Evolutionary conservation across 192 early-diverging fungal genomes (phyloP), one percentile per base, ranked within the genome.

Genomic region (Thoreauomyces humboldtii): DNA sequence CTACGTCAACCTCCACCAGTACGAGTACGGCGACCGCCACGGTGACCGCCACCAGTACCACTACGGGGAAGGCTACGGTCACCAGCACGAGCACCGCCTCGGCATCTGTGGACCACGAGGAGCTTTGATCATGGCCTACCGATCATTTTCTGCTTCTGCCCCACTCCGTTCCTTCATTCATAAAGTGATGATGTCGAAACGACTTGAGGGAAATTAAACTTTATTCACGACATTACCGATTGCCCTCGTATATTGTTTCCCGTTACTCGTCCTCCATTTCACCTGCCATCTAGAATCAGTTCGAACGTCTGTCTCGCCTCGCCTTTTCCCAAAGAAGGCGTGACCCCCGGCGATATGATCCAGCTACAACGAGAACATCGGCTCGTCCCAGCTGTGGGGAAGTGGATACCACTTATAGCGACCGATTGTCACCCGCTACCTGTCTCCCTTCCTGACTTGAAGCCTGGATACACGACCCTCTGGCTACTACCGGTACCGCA

Each of bases 1-100:
- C 56, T 14, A 38, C 74, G 15, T 50, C 72, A 9, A 41, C 38
- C 38, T 41, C 38, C 38, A 41, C 38, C 38, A 41, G 11, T 17
- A 41, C 38, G 38, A 41, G 11, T 9, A 41, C 11, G 11, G 17
- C 38, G 38, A 41, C 9, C 9, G 38, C 38, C 11, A 41, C 38
- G 9, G 17, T 41, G 11, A 9, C 38, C 9, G 38, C 38, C 17
- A 17, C 9, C 11, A 41, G 11, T 17, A 17, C 17, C 11, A 41
- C 38, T 17, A 17, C 9, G 17, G 17, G 11, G 11, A 17, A 41
- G 38, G 17, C 38, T 17, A 17, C 38, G 38, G 9, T 17, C 38
- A 9, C 9, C 9, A 12, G 11, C 11, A 41, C 38, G 38, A 9
- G 11, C 38, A 41, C 38, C 38, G 38, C 38, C 11, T 41, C 38